Evolutionary conservation across 768 basidiomycete species (phyloP), one percentile per base, ranked within the genome.

Genomic region (Infundibulicybe gibba): DNA sequence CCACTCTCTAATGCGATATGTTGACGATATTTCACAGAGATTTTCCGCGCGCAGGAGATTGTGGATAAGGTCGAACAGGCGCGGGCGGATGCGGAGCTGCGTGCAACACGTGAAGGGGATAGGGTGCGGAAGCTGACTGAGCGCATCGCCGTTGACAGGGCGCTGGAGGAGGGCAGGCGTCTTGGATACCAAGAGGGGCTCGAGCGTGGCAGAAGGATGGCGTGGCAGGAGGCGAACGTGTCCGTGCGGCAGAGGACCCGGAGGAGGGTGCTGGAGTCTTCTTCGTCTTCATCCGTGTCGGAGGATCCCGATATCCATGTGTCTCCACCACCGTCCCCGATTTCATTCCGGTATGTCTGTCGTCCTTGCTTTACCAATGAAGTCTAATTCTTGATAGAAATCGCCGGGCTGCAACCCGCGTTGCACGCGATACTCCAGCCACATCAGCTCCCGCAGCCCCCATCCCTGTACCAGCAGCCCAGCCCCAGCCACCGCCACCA

Each of bases 101-200:
- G 72, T 32, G 74, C 75, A 0, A 61, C 64, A 8, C 64, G 68
- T 11, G 71, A 76, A 19, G 66, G 79, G n/a, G 66, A 71, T 12
- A 71, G 57, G 48, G 64, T 71, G 15, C 68, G 80, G 31, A 67
- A 68, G 52, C 44, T 81, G 34, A 61, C 71, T 6, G 71, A 79
- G 49, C 70, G 74, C 33, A 66, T 70, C 8, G 62, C 78, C 6
- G 63, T 81, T 30, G 70, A 76, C 2, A 49, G 64, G 13, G 83
- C 82, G 1, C 61, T 74, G 47, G 78, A 82, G 44, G 75, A 82
- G 52, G 82, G 81, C 4, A 58, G 76, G 34, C 64, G 70, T 17
- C 52, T 71, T 10, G 81, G 82, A 5, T 79, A 74, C 54, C 69
- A 70, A 52, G 72, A 80, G 52, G 81, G 80, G 3, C 41, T 63